Evolutionary conservation across 2,329 filamentous ascomycete genomes (phyloP), one percentile per base, ranked within the genome.

Genomic region (Teratosphaeriaceae sp.): DNA sequence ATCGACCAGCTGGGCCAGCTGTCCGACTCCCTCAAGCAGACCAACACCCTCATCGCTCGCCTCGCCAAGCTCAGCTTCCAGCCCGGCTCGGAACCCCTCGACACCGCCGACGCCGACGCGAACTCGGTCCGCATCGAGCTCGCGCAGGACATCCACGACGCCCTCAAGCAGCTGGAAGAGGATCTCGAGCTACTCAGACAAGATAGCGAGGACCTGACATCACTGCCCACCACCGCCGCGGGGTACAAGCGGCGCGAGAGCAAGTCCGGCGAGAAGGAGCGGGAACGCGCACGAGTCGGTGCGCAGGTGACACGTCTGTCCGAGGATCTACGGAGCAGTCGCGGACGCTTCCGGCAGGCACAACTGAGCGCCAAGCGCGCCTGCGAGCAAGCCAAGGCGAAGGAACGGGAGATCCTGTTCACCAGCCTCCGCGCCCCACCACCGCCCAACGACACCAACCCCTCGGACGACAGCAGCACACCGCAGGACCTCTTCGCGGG

Each of bases 141-240:
- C 24, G 79, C 80, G 51, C 73, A 78, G 18, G 88, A 96, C 62
- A 94, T 96, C 50, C 81, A 84, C 52, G 80, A 86, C 57, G 76
- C 77, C 15, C 66, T 96, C 47, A 83, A 86, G 54, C 82, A 85
- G 44, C 78, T 85, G 38, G 82, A 94, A 55, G 87, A 94, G 49
- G 87, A 94, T 46, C 76, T 92, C 51, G 89, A 94, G 63, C 65
- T 92, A 15, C 61, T 96, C 24, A 73, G 72, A 37, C 87, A 92
- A 60, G 88, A 95, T 57, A 74, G 87, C 21, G 77, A 84, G 48
- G 87, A 87, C 55, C 66, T 88, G 20, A 71, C 76, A 13, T 20
- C 31, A 19, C 18, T 20, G 18, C 27, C 31, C 26, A 63, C 71
- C 2, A 71, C 71, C 2, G 61, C 53, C 16, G 59, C 60, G 39